Percentiles rank a stretch among this genome's conserved stretches.
These are phyloP conservation scores for Pleurozium schreberi DNA, from an alignment of 225 moss, liverwort and hornwort genomes.

Conservation along the genomic window DNA sequence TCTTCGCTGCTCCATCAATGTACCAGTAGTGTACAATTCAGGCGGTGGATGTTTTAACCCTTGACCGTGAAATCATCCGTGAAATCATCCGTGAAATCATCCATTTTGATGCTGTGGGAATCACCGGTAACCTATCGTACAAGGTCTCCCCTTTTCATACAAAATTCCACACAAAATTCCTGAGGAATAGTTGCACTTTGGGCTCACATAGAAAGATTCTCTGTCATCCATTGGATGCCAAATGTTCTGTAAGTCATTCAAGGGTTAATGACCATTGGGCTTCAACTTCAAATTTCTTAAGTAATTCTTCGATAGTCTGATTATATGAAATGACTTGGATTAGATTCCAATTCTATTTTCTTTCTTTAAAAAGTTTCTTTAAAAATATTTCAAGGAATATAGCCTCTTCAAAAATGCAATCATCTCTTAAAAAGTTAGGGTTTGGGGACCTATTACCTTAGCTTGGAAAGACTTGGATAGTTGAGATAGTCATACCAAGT, in stretches of 20 bases:
- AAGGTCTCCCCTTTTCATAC: no score
- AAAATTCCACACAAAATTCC: no score
- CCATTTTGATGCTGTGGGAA: no score
- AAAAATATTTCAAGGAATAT: not conserved
- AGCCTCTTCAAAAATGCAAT: not conserved
- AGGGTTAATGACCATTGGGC: not conserved
- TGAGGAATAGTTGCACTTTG: no score
- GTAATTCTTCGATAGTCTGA: not conserved
- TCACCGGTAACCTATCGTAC: no score
- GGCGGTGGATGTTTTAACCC: not conserved
- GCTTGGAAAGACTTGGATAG: accelerated
- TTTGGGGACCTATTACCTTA: not conserved
- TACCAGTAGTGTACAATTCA: not conserved
- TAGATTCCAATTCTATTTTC: not conserved
- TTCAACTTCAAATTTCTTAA: not conserved
- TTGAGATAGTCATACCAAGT: not conserved
- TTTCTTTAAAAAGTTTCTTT: not conserved
- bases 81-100: no score
- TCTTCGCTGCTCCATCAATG: not conserved
- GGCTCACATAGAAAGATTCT: no score
- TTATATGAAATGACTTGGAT: not conserved
- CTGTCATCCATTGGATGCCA: no score
- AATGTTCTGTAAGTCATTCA: no score
- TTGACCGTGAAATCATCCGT: no score
- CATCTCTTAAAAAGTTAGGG: not conserved